Evolutionary conservation across 2,329 filamentous ascomycete genomes (phyloP).

Genomic region (Remersonia thermophila): DNA sequence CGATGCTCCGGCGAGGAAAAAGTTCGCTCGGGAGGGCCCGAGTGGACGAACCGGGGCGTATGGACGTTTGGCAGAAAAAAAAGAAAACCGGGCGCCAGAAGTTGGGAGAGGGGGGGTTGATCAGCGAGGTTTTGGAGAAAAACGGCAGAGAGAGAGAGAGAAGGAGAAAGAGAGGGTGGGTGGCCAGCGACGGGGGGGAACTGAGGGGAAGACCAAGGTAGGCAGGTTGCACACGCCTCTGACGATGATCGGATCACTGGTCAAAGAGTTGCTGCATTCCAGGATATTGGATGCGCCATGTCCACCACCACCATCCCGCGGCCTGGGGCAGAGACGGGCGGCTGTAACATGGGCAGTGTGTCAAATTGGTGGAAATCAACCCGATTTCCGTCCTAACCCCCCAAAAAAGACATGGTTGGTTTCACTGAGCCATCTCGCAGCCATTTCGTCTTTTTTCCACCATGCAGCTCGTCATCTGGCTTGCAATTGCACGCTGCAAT

Average conservation of each 20-base stretch:
- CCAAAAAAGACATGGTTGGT: too few relatives aligned
- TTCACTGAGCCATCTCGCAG: too few relatives aligned
- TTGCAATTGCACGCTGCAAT: too few relatives aligned
- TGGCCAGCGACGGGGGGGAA: constrained; percentile 6
- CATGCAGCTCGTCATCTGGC: too few relatives aligned
- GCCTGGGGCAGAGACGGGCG: constrained; percentile 1
- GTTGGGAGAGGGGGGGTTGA: too few relatives aligned
- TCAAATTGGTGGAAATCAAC: too few relatives aligned
- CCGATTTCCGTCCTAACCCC: too few relatives aligned
- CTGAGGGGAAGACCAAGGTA: background rate
- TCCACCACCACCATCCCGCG: constrained; percentile 11
- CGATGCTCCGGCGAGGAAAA: constrained; percentile 9
- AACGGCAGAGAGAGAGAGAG: too few relatives aligned
- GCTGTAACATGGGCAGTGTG: constrained; percentile 4
- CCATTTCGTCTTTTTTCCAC: too few relatives aligned
- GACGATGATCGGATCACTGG: constrained; percentile 16
- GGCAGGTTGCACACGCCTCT: constrained; percentile 8
- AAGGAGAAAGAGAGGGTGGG: constrained; percentile 3
- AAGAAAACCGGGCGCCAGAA: background rate
- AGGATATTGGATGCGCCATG: too few relatives aligned
- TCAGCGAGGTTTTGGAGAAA: too few relatives aligned
- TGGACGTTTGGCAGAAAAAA: too few relatives aligned
- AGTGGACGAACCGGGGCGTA: constrained; percentile 5
- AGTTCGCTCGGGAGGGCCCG: constrained; percentile 7
- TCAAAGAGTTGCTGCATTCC: constrained; percentile 8